Percentiles rank a stretch among this genome's conserved stretches.
Evolutionary conservation across 2,329 filamentous ascomycete species (phyloP).

Genomic region (Ascocoryne sarcoides): DNA sequence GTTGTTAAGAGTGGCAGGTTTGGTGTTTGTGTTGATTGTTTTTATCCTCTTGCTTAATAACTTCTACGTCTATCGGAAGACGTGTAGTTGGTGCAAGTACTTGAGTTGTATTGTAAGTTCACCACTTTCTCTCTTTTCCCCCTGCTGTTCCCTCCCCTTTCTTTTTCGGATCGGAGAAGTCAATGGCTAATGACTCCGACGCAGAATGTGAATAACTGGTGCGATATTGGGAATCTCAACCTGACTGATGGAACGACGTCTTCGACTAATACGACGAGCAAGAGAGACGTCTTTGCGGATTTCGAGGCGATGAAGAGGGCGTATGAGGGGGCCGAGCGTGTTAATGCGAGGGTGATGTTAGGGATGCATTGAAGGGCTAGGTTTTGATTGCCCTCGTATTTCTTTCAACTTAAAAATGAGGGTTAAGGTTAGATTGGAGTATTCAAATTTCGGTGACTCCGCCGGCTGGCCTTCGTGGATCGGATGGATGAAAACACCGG

Average conservation of each 20-base stretch:
- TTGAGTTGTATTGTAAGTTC: constrained; percentile 79
- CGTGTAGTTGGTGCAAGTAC: constrained; percentile 90
- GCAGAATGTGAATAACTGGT: constrained; percentile 65
- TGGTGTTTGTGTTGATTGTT: constrained; percentile 72
- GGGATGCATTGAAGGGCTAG: background rate
- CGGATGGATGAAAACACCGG: no score
- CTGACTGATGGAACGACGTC: constrained; percentile 13
- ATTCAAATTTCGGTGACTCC: no score
- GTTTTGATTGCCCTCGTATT: no score
- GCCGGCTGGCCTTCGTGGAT: no score
- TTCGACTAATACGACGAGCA: background rate
- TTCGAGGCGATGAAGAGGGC: background rate
- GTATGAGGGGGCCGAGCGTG: background rate
- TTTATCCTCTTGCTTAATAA: constrained; percentile 85
- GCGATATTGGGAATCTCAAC: constrained; percentile 35
- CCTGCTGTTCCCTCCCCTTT: no score
- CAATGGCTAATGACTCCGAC: constrained; percentile 16
- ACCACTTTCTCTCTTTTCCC: background rate
- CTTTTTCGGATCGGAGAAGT: background rate
- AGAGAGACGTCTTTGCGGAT: background rate
- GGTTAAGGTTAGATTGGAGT: no score
- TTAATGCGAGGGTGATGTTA: background rate
- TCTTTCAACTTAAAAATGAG: no score
- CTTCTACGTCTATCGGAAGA: constrained; percentile 73
- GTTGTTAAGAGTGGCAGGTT: constrained; percentile 68